A percentile compares a stretch with the other conserved stretches of the same genome.
These are phyloP conservation scores for Tetrahymena thermophila DNA, from an alignment of 73 alveolate species.

Conservation along the genomic window DNA sequence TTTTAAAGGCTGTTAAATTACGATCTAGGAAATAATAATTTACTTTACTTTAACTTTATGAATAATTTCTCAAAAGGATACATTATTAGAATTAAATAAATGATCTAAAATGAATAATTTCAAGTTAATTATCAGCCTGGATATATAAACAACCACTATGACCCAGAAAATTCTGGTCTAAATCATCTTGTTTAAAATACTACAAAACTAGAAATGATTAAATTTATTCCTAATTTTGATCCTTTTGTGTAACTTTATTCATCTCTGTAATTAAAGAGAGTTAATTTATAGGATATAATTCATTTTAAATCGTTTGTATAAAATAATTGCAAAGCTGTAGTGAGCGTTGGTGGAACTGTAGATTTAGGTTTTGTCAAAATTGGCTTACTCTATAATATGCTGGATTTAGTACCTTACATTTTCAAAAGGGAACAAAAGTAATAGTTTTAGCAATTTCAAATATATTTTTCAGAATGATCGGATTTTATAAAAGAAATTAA, in stretches of 20 bases:
- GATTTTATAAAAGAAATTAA: neutral
- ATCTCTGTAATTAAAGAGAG: neutral
- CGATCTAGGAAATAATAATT: neutral
- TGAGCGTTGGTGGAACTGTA: neutral
- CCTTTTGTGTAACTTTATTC: neutral
- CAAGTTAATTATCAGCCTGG: neutral
- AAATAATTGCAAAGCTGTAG: neutral
- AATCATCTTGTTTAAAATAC: neutral
- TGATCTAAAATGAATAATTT: neutral
- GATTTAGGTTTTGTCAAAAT: neutral
- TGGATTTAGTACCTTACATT: neutral
- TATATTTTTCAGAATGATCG: neutral
- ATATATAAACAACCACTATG: neutral
- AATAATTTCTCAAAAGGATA: neutral
- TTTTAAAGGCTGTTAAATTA: neutral
- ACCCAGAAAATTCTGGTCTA: neutral
- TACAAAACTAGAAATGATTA: neutral
- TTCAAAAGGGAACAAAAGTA: neutral
- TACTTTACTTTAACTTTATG: neutral
- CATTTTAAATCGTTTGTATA: neutral
- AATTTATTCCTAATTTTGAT: neutral
- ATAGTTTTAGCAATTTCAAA: neutral
- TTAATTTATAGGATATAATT: neutral
- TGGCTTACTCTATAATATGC: neutral
- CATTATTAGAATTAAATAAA: neutral